These are phyloP conservation scores for Aspergillus sojae DNA, from an alignment of 2,329 filamentous ascomycete species.

Conservation along the genomic window DNA sequence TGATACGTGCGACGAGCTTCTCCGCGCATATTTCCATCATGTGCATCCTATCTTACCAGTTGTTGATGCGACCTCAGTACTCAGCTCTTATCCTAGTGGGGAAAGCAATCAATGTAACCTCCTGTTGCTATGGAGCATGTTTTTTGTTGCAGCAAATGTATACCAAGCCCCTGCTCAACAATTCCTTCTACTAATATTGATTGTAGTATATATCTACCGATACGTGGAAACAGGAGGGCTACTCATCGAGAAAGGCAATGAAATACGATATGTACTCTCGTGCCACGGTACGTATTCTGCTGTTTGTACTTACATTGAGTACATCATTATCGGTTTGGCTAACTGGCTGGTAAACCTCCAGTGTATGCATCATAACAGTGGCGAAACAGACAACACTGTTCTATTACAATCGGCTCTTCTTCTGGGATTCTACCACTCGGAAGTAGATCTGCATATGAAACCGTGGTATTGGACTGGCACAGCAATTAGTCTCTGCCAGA, in stretches of 20 bases:
- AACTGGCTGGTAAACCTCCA: slow-evolving; percentile 2
- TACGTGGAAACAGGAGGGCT: slow-evolving; percentile 34
- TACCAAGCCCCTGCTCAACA: too few relatives aligned
- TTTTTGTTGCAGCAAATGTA: slow-evolving; percentile 41
- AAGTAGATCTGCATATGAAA: slow-evolving; percentile 45
- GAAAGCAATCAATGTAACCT: slow-evolving; percentile 36
- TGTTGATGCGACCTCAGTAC: slow-evolving; percentile 34
- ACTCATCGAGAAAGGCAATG: slow-evolving; percentile 36
- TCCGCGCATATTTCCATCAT: slow-evolving; percentile 41
- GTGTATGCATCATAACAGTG: slow-evolving; percentile 34
- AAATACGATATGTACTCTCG: slow-evolving; percentile 42
- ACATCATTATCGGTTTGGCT: not conserved
- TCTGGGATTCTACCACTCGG: slow-evolving; percentile 47
- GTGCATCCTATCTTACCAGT: slow-evolving; percentile 44
- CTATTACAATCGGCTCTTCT: slow-evolving; percentile 49
- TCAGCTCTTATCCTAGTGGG: slow-evolving; percentile 30
- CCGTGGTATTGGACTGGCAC: slow-evolving; percentile 53
- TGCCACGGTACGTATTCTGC: slow-evolving; percentile 36
- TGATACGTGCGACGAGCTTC: slow-evolving; percentile 33
- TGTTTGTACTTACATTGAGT: not conserved
- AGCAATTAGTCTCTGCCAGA: slow-evolving; percentile 47
- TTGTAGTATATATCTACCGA: slow-evolving; percentile 28
- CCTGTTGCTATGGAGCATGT: slow-evolving; percentile 44
- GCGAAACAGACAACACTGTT: slow-evolving; percentile 43
- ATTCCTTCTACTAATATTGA: not conserved